Percentiles rank a stretch among this genome's conserved stretches.
Evolutionary conservation across 2,329 filamentous ascomycete species (phyloP).

Genomic region (Seiridium unicorne): DNA sequence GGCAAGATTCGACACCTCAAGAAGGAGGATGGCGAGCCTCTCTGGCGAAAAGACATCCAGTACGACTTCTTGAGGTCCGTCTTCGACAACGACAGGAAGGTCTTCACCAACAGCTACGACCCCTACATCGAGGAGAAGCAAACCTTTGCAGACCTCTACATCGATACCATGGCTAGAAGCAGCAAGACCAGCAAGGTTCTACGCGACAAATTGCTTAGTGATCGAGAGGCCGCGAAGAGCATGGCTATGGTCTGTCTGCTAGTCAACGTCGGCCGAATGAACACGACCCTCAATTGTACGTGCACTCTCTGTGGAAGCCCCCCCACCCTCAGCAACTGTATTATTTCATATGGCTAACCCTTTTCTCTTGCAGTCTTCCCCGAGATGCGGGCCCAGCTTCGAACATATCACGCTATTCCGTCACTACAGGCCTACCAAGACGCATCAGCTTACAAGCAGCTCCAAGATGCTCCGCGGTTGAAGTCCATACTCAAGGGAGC

Average conservation of each 20-base stretch:
- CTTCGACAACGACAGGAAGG: slow-evolving; percentile 70
- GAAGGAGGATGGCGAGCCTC: slow-evolving; percentile 82
- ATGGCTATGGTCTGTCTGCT: slow-evolving; percentile 99
- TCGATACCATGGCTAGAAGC: slow-evolving; percentile 97
- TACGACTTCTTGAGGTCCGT: slow-evolving; percentile 80
- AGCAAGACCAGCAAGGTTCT: slow-evolving; percentile 99
- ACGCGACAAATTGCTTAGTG: slow-evolving; percentile 91
- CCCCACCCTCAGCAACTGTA: not conserved
- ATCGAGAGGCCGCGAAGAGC: slow-evolving; percentile 87
- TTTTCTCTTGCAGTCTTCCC: slow-evolving; percentile 69
- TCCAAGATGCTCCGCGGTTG: slow-evolving; percentile 91
- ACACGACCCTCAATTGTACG: slow-evolving; percentile 94
- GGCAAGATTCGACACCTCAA: slow-evolving; percentile 82
- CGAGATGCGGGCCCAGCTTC: slow-evolving; percentile 95
- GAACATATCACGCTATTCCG: slow-evolving; percentile 97
- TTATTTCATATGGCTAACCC: not conserved
- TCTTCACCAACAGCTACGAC: slow-evolving; percentile 90
- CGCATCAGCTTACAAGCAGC: slow-evolving; percentile 92
- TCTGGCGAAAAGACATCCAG: slow-evolving; percentile 87
- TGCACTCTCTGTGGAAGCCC: not conserved
- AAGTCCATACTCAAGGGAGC: slow-evolving; percentile 98
- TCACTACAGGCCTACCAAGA: slow-evolving; percentile 94
- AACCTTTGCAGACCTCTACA: slow-evolving; percentile 93
- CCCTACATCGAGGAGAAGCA: slow-evolving; percentile 56
- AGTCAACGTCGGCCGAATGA: slow-evolving; percentile 98